Evolutionary conservation across 805 yeast species (phyloP).

Genomic region (Schwanniomyces polymorphus): DNA sequence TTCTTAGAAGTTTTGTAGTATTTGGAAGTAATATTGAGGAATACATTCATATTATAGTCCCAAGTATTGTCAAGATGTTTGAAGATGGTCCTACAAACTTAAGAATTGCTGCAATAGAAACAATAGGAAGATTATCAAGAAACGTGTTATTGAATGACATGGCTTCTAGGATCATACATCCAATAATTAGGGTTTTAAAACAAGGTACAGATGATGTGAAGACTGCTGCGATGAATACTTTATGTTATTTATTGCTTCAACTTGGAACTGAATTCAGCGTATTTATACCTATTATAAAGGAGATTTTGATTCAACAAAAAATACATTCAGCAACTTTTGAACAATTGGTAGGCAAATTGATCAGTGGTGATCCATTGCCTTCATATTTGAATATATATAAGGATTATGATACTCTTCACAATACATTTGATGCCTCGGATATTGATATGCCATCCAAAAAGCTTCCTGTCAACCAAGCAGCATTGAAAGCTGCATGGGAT

Average conservation of each 20-base stretch:
- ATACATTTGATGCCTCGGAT: conserved; percentile 52
- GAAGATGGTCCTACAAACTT: conserved; percentile 66
- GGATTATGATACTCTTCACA: conserved; percentile 45
- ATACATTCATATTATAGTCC: conserved; percentile 82
- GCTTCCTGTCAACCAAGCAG: conserved; percentile 64
- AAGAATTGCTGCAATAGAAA: conserved; percentile 72
- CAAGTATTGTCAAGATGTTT: conserved; percentile 77
- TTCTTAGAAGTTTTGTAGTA: conserved; percentile 76
- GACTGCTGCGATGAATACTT: conserved; percentile 69
- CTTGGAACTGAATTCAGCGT: conserved; percentile 82
- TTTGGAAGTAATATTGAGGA: conserved; percentile 90
- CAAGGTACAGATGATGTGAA: conserved; percentile 58
- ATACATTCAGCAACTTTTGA: conserved; percentile 77
- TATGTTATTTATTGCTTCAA: conserved; percentile 75
- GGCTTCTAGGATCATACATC: conserved; percentile 89
- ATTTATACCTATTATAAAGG: conserved; percentile 79
- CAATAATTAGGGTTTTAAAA: conserved; percentile 67
- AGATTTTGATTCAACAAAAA: conserved; percentile 58
- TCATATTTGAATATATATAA: conserved; percentile 69
- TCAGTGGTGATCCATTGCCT: conserved; percentile 86
- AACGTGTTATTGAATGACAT: conserved; percentile 75
- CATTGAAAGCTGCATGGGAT: conserved; percentile 86
- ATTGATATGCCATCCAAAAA: conserved; percentile 72
- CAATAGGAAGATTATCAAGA: conserved; percentile 79
- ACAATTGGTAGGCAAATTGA: conserved; percentile 71